phyloP scores from a whole-genome alignment of 768 basidiomycete species.

The Lactarius evosmus region DNA sequence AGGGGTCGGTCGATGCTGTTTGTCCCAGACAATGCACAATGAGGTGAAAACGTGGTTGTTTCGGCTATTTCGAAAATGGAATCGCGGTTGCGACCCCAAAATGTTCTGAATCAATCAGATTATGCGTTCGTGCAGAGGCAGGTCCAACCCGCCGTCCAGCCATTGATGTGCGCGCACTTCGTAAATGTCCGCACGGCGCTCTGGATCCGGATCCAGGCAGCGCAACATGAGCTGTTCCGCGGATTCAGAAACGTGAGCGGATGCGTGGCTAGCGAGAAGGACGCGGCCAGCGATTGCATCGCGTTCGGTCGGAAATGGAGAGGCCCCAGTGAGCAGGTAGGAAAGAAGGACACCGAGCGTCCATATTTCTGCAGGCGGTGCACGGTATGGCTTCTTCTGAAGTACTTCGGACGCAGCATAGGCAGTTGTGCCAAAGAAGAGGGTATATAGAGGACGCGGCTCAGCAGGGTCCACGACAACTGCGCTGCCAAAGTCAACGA shows the following conservation, averaged over 20 bases:
- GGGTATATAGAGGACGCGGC: constrained; percentile 63
- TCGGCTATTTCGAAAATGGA: constrained; percentile 9
- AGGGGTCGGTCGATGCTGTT: constrained; percentile 1
- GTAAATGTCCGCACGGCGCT: constrained; percentile 72
- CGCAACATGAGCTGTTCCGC: constrained; percentile 63
- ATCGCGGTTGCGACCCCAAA: constrained; percentile 9
- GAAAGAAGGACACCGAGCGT: constrained; percentile 92
- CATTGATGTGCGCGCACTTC: constrained; percentile 86
- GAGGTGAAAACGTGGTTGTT: constrained; percentile 19
- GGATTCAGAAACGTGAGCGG: constrained; percentile 29
- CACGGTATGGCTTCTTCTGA: constrained; percentile 81
- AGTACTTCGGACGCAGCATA: constrained; percentile 96
- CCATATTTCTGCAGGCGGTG: constrained; percentile 95
- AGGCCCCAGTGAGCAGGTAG: constrained; percentile 87
- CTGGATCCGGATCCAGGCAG: constrained; percentile 84
- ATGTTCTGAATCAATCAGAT: constrained; percentile 7
- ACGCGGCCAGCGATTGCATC: constrained; percentile 71
- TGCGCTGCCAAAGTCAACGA: constrained; percentile 95
- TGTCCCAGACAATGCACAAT: constrained; percentile 22
- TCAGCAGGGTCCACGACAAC: constrained; percentile 63
- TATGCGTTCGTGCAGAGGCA: constrained; percentile 22
- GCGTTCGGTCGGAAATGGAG: constrained; percentile 87
- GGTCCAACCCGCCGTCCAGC: constrained; percentile 47
- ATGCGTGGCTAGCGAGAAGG: constrained; percentile 37
- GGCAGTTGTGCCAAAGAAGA: constrained; percentile 92